A percentile compares a stretch with the other conserved stretches of the same genome.
These are phyloP conservation scores for Dipsacomyces acuminosporus DNA, from an alignment of 371 early-diverging fungal species.

Conservation along the genomic window DNA sequence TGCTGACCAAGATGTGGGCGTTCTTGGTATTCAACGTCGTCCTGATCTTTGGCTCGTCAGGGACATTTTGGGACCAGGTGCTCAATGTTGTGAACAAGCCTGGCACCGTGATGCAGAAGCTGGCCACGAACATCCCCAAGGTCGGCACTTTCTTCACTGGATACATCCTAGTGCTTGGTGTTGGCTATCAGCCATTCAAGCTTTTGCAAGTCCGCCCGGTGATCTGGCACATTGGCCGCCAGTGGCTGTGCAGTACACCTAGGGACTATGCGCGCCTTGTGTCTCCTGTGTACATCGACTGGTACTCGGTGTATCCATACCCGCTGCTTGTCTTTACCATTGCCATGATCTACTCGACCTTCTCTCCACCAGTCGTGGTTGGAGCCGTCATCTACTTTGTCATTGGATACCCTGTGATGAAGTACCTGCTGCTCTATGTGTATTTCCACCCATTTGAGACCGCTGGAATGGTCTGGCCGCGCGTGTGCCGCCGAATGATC, in stretches of 20 bases:
- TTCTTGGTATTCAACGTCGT: conserved; percentile 86
- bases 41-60: conserved; percentile 75
- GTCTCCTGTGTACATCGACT: conserved; percentile 60
- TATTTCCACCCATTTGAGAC: conserved; percentile 82
- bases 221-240: conserved; percentile 47
- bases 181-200: conserved; percentile 65
- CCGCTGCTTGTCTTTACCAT: conserved; percentile 78
- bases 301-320: conserved; percentile 63
- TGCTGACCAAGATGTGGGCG: conserved; percentile 75
- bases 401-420: conserved; percentile 68
- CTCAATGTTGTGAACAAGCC: conserved; percentile 65
- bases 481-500: conserved; percentile 71
- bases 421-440: conserved; percentile 77
- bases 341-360: conserved; percentile 78
- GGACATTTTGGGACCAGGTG: conserved; percentile 68
- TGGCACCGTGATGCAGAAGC: conserved; percentile 59
- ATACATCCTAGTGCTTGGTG: conserved; percentile 65
- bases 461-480: conserved; percentile 68
- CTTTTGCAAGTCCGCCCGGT: conserved; percentile 62
- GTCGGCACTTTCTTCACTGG: conserved; percentile 77
- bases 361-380: conserved; percentile 78
- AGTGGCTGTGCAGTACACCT: conserved; percentile 62
- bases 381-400: conserved; percentile 74
- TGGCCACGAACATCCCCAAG: conserved; percentile 59
- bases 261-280: conserved; percentile 59